Evolutionary conservation across 495 filamentous ascomycete genomes (phyloP), one percentile per base, ranked within the genome.

Genomic region (Penicillium flavigenum): DNA sequence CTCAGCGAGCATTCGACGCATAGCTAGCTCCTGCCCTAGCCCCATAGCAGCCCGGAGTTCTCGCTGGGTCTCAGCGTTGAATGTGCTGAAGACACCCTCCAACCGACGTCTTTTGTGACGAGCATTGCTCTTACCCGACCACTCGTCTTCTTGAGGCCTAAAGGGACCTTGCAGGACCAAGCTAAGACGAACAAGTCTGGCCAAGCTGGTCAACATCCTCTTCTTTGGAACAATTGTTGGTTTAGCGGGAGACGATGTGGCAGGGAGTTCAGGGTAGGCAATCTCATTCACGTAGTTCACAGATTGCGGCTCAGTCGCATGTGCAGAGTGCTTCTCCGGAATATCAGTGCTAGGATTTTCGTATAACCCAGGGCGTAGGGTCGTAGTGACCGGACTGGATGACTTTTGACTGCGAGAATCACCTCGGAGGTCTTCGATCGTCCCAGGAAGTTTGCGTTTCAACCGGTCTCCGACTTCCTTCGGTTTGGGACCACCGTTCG

Each of bases 1-100:
- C 20, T 69, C 64, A 8, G 54, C 51, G 43, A 63, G 29, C 51
- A 51, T 60, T 45, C 51, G 60, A 16, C 68, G 69, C 58, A 70
- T 73, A 4, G 78, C 79, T 47, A 83, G 65, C 50, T 77, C 71
- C 48, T 83, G 78, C 11, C 79, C 81, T 54, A 83, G 70, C 7
- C 71, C 68, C 49, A 83, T 64, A 32, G 74, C 76, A 31, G 73
- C 75, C 52, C 70, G 71, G 41, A 82, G 59, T 60, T 79, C 72
- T 60, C 71, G 64, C 54, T 72, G 66, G 4, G 76, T 76, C 5
- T 74, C 70, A 20, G 71, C 63, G 22, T 76, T 68, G 39, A 83
- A 76, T 14, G 73, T 76, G 44, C 67, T 64, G 58, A 83, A 82
- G 9, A 80, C 55, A 44, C 67, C 49, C 44, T 83, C 70, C 20